A percentile compares a stretch with the other conserved stretches of the same genome.
Conservation (phyloP, 2,329 filamentous ascomycete genomes). For the Exophiala xenobiotica region DNA sequence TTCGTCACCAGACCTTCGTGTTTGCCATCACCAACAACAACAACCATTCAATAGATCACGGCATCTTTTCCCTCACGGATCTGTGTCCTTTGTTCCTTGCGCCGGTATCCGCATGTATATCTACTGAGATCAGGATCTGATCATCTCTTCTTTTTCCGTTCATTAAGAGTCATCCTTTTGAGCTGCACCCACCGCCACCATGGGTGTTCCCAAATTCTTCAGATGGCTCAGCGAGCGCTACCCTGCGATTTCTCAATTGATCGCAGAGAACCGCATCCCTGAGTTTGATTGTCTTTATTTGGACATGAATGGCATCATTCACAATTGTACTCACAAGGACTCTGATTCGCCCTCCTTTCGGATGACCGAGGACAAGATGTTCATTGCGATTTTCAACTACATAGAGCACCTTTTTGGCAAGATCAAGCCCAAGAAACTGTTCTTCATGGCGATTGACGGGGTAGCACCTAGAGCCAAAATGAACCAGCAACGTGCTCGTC, state of each 20-base stretch:
- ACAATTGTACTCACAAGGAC: slow-evolving; percentile 98
- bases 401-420: slow-evolving; percentile 98
- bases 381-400: slow-evolving; percentile 99
- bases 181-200: slow-evolving; percentile 38
- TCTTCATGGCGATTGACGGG: slow-evolving; percentile 99
- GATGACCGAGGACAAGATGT: slow-evolving; percentile 98
- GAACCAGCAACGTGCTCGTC: slow-evolving; percentile 96
- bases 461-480: slow-evolving; percentile 98
- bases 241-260: slow-evolving; percentile 95
- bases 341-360: slow-evolving; percentile 88
- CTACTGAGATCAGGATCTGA: background rate
- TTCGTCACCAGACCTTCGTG: background rate
- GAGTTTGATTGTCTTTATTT: slow-evolving; percentile 95
- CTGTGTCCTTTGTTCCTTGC: background rate
- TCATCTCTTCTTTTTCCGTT: slow-evolving; percentile 7
- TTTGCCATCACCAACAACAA: background rate
- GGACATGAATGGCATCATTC: slow-evolving; percentile 97
- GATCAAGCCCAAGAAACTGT: slow-evolving; percentile 96
- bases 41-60: background rate
- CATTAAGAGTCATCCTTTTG: slow-evolving; percentile 17
- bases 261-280: slow-evolving; percentile 96
- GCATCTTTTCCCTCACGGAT: background rate
- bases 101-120: background rate
- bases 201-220: slow-evolving; percentile 86
- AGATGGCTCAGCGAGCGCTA: slow-evolving; percentile 99